Conservation (phyloP, 345 rosid genomes). For the Reutealis trisperma region DNA sequence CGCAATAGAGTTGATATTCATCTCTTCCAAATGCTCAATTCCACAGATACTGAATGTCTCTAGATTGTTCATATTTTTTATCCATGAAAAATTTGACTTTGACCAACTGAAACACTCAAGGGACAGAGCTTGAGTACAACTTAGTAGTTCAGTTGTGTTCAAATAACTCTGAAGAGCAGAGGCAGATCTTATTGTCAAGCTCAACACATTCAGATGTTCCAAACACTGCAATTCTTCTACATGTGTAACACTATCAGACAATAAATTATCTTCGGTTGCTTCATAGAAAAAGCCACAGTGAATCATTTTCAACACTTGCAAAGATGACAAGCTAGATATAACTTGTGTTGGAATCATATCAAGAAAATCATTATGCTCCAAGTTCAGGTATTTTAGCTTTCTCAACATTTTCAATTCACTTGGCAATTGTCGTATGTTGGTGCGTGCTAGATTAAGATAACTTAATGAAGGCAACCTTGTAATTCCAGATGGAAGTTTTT, state of each 20-base stretch:
- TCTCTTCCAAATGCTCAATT: constrained; percentile 3
- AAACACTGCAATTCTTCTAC: constrained; percentile 24
- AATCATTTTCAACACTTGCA: constrained; percentile 14
- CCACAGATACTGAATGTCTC: background rate
- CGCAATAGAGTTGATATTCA: background rate
- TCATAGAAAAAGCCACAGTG: background rate
- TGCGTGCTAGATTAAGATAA: constrained; percentile 20
- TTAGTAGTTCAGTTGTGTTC: background rate
- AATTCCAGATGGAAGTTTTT: constrained; percentile 20
- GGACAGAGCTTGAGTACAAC: constrained; percentile 8
- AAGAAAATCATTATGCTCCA: constrained; percentile 4
- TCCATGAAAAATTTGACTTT: background rate
- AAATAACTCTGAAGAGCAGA: background rate
- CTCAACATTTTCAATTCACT: constrained; percentile 18
- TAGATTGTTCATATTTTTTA: background rate
- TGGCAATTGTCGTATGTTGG: constrained; percentile 23
- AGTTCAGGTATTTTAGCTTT: constrained; percentile 15
- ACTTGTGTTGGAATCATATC: background rate
- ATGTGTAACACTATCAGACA: constrained; percentile 2
- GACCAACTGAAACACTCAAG: background rate
- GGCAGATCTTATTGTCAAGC: constrained; percentile 8
- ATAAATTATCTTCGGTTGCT: constrained; percentile 3
- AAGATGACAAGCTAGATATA: constrained; percentile 6
- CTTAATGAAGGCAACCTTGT: constrained; percentile 12
- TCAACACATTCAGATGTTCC: constrained; percentile 6